Percentiles rank a stretch among this genome's conserved stretches.
phyloP scores from a whole-genome alignment of 2,329 filamentous ascomycete genomes.

The Phialophora chinensis region DNA sequence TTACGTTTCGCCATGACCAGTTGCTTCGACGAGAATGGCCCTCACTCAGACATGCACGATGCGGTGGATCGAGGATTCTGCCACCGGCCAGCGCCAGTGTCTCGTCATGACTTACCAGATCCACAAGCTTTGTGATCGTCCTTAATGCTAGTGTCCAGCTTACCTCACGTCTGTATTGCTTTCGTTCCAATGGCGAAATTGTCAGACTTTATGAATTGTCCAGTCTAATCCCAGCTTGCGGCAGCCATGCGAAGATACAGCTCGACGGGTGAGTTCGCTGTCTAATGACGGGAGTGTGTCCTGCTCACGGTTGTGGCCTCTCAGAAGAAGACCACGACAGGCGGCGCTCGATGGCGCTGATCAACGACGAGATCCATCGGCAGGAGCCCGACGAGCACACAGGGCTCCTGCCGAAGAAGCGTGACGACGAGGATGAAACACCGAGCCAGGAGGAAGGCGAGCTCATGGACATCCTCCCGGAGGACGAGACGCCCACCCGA shows the following conservation, averaged over 20 bases:
- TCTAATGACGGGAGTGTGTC: background rate
- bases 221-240: background rate
- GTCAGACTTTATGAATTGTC: background rate
- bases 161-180: background rate
- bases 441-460: slow-evolving; percentile 34
- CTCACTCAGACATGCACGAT: background rate
- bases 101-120: slow-evolving; percentile 2
- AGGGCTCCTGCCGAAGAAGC: slow-evolving; percentile 49
- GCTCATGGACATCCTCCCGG: slow-evolving; percentile 36
- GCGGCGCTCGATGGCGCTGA: slow-evolving; percentile 20
- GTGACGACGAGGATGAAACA: slow-evolving; percentile 26
- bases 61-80: background rate
- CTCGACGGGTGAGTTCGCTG: slow-evolving; percentile 23
- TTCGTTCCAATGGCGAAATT: background rate
- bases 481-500: slow-evolving; percentile 42
- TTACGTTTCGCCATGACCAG: slow-evolving; percentile 13
- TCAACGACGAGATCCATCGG: slow-evolving; percentile 27
- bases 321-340: slow-evolving; percentile 27
- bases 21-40: background rate
- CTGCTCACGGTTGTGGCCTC: slow-evolving; percentile 1
- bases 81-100: background rate
- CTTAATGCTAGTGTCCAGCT: background rate
- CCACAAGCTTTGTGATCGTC: background rate
- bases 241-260: slow-evolving; percentile 30
- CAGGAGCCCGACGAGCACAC: slow-evolving; percentile 50